A percentile compares a stretch with the other conserved stretches of the same genome.
Evolutionary conservation across 1,284 basidiomycete species (phyloP).

Genomic region (Sanghuangporus baumii): DNA sequence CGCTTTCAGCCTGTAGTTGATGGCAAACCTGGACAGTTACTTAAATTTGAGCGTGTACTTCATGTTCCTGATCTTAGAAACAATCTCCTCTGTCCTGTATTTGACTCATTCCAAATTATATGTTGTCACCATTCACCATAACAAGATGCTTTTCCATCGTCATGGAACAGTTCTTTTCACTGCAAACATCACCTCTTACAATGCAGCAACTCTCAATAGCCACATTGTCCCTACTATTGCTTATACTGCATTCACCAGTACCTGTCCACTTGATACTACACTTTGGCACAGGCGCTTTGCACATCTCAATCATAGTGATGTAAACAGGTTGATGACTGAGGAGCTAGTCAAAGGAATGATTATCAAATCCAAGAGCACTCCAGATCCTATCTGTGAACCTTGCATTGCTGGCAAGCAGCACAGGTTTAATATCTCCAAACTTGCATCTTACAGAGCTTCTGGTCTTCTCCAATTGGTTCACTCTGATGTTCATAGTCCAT

Average conservation of each 20-base stretch:
- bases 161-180: constrained; percentile 12
- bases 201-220: constrained; percentile 18
- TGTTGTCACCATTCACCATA: not conserved
- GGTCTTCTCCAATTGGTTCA: constrained; percentile 21
- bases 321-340: constrained; percentile 1
- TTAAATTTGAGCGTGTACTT: constrained; percentile 29
- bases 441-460: not conserved
- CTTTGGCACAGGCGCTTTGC: not conserved
- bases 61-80: constrained; percentile 21
- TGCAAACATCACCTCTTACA: constrained; percentile 15
- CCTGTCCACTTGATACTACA: not conserved
- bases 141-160: not conserved
- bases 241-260: not conserved
- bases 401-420: constrained; percentile 20
- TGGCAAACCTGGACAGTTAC: constrained; percentile 16
- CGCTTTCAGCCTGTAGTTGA: constrained; percentile 8
- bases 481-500: constrained; percentile 23
- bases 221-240: not conserved
- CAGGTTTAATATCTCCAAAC: constrained; percentile 11
- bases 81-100: constrained; percentile 22
- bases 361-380: constrained; percentile 3
- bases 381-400: constrained; percentile 20
- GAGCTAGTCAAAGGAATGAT: constrained; percentile 18
- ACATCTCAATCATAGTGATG: not conserved
- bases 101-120: constrained; percentile 26